Base-by-base conservation (phyloP, 2,329 filamentous ascomycete genomes). In the Aplosporella prunicola region DNA sequence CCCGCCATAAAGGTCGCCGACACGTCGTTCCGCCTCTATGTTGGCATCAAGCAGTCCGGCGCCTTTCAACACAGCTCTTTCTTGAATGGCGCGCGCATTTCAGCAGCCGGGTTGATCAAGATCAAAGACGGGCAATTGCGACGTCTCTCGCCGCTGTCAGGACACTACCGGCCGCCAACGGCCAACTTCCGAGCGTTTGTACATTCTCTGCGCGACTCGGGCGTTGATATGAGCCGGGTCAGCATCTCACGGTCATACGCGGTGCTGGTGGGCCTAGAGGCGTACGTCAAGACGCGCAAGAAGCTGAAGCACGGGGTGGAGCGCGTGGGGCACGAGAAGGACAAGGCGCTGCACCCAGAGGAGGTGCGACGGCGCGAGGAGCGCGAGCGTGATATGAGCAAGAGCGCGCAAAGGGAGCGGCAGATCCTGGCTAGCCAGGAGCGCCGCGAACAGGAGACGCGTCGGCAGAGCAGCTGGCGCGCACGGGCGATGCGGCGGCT, bases 11-110 rank as follows among this genome's bases (percentile, higher is more conserved):
- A 60, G 57, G 57, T 88, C 6, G 81, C 82, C 16, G 87, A 94
- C 59, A 89, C 84, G 1, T 80, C 75, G 1, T 91, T 88, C 56
- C 76, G 83, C 1, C 67, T 94, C 0, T 94, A 93, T 56, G 77
- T 94, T 22, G 87, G 87, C 32, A 91, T 94, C 64, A 94, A 95
- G 53, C 77, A 83, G 56, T 81, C 78, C 4, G 88, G 88, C 9
- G 78, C 82, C 4, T 95, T 95, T 51, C 88, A 94, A 51, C 88
- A 94, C 59, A 88, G 81, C 9, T 91, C 84, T 0, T 94, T 95
- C 51, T 68, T 94, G 2, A 82, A 88, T 44, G 88, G 87, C 16
- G 73, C 79, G 8, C 76, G 87, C 9, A 87, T 94, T 35, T 76
- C 79, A 0, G 80, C 87, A 0, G 88, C 88, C 4, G 88, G 88